phyloP scores from a whole-genome alignment of 345 rosid species.

The Rhizophora mangle region DNA sequence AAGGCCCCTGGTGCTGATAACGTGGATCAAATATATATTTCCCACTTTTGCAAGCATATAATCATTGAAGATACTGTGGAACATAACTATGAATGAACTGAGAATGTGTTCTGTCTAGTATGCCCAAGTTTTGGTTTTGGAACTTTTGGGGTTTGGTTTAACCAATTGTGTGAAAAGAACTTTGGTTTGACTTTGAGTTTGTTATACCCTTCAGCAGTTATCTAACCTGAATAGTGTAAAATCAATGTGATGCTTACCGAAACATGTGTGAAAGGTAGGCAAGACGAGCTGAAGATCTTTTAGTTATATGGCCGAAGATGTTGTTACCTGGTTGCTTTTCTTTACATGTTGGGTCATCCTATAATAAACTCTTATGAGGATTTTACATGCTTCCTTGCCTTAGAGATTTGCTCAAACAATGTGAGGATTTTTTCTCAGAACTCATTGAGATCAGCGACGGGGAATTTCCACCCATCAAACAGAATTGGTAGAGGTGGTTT shows the following conservation, averaged over 20 bases:
- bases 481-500: constrained; percentile 78
- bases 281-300: too few species aligned
- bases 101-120: not conserved
- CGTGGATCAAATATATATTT: too few species aligned
- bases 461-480: constrained; percentile 56
- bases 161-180: not conserved
- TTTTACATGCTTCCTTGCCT: constrained; percentile 14
- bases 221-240: not conserved
- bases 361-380: not conserved
- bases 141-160: not conserved
- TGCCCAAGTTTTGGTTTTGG: not conserved
- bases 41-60: too few species aligned
- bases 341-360: not conserved
- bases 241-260: too few species aligned
- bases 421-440: constrained; percentile 65
- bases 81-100: not conserved
- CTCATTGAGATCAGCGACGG: constrained; percentile 74
- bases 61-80: too few species aligned
- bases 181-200: not conserved
- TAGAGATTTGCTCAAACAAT: constrained; percentile 63
- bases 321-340: not conserved
- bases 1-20: too few species aligned
- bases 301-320: not conserved
- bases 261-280: too few species aligned
- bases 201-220: not conserved